phyloP scores from a whole-genome alignment of 116 monocot species.

The Posidonia oceanica region DNA sequence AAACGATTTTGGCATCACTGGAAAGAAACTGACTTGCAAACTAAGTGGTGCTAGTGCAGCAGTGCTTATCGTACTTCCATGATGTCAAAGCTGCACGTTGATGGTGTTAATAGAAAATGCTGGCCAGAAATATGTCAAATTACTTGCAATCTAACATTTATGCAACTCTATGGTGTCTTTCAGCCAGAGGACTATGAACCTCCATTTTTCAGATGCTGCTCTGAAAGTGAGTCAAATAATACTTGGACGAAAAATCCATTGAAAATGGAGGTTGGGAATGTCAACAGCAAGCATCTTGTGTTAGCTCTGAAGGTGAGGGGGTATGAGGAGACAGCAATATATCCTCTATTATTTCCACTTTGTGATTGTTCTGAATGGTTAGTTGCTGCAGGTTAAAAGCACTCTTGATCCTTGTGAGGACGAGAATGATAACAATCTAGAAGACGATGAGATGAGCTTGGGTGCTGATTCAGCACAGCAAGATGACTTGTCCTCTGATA shows the following conservation, averaged over 20 bases:
- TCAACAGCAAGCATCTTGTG: conserved; percentile 90
- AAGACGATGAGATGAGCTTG: conserved; percentile 54
- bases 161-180: background rate
- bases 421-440: conserved; percentile 50
- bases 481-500: conserved; percentile 53
- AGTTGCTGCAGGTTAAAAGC: conserved; percentile 75
- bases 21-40: too few species aligned
- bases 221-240: conserved; percentile 62
- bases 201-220: conserved; percentile 84
- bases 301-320: conserved; percentile 76
- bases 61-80: too few species aligned
- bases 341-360: background rate
- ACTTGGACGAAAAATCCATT: conserved; percentile 78
- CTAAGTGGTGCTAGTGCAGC: too few species aligned
- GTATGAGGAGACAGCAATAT: background rate
- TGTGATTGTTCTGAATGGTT: background rate
- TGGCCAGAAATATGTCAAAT: background rate
- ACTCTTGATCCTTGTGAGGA: conserved; percentile 97
- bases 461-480: conserved; percentile 52
- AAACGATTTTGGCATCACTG: too few species aligned
- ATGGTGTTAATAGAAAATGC: background rate
- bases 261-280: conserved; percentile 90
- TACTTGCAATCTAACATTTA: conserved; percentile 1
- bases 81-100: background rate
- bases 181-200: conserved; percentile 97